Percentiles rank a stretch among this genome's conserved stretches.
Evolutionary conservation across 305 asterid species (phyloP).

Genomic region (Fraxinus xanthoxyloides): DNA sequence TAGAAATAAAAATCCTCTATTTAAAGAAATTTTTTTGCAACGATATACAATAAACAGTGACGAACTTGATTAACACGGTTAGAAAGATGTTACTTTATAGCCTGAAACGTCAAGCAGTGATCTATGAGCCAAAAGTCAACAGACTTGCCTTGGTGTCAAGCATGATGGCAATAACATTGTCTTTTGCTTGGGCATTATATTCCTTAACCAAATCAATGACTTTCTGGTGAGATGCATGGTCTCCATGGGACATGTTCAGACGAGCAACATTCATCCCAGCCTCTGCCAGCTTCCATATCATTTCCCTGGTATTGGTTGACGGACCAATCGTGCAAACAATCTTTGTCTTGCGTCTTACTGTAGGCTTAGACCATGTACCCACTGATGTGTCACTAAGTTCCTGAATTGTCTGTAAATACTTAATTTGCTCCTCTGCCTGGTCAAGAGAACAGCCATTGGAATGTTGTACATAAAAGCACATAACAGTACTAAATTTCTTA

Average conservation of each 20-base stretch:
- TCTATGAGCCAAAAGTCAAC: conserved; percentile 15
- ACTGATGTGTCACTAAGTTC: conserved; percentile 56
- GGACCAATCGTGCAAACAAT: conserved; percentile 99
- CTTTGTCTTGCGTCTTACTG: conserved; percentile 89
- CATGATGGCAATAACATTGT: conserved; percentile 96
- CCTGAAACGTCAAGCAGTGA: not conserved
- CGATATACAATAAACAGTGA: not conserved
- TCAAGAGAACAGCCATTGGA: conserved; percentile 4
- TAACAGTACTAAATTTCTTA: not conserved
- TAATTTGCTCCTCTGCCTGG: conserved; percentile 52
- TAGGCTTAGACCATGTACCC: conserved; percentile 77
- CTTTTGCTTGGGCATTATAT: conserved; percentile 79
- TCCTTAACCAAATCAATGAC: conserved; percentile 97
- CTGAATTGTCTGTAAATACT: conserved; percentile 51
- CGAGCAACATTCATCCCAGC: conserved; percentile 99
- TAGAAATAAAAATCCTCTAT: not conserved
- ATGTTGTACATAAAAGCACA: not conserved
- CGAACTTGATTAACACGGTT: not conserved
- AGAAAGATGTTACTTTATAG: not conserved
- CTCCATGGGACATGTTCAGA: conserved; percentile 97
- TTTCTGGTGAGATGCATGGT: conserved; percentile 96
- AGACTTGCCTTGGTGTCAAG: conserved; percentile 91
- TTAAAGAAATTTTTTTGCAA: not conserved
- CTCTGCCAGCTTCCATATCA: conserved; percentile 99
- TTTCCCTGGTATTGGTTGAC: conserved; percentile 82